These are phyloP conservation scores for Alternaria sp. DNA, from an alignment of 2,329 filamentous ascomycete species.

Conservation along the genomic window DNA sequence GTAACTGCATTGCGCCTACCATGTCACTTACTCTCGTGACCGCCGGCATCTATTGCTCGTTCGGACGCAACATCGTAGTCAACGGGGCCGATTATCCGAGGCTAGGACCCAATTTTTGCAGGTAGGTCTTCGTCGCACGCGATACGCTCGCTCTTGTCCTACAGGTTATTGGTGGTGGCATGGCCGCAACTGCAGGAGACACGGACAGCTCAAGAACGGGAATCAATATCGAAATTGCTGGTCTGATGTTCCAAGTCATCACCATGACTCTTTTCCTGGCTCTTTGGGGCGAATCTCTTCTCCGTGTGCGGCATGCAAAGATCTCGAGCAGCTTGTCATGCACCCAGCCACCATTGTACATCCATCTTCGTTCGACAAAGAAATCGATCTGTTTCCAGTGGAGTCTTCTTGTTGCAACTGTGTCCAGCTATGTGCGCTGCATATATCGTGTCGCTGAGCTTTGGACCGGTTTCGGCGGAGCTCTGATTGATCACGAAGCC, in stretches of 20 bases:
- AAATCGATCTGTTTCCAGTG: slow-evolving; percentile 31
- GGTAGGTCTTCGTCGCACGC: slow-evolving; percentile 63
- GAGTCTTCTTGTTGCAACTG: slow-evolving; percentile 48
- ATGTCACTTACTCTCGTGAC: slow-evolving; percentile 62
- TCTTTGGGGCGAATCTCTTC: slow-evolving; percentile 46
- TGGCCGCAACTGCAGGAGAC: slow-evolving; percentile 58
- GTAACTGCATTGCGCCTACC: slow-evolving; percentile 62
- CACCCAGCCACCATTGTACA: slow-evolving; percentile 30
- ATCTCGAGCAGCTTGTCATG: slow-evolving; percentile 20
- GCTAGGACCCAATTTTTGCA: slow-evolving; percentile 51
- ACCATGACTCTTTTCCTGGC: slow-evolving; percentile 57
- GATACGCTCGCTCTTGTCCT: slow-evolving; percentile 64
- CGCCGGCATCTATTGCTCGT: slow-evolving; percentile 61
- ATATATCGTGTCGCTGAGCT: slow-evolving; percentile 57
- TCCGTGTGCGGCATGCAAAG: slow-evolving; percentile 25
- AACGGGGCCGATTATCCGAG: slow-evolving; percentile 50
- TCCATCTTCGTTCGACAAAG: slow-evolving; percentile 17
- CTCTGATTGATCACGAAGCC: slow-evolving; percentile 54
- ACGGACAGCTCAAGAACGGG: slow-evolving; percentile 51
- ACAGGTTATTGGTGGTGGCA: slow-evolving; percentile 62
- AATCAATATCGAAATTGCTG: slow-evolving; percentile 62
- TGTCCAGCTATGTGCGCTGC: slow-evolving; percentile 55
- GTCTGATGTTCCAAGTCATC: slow-evolving; percentile 61
- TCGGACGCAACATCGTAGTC: slow-evolving; percentile 60
- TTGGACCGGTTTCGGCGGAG: slow-evolving; percentile 51